Evolutionary conservation across 495 filamentous ascomycete genomes (phyloP), one percentile per base, ranked within the genome.

Genomic region (Cenococcum geophilum): DNA sequence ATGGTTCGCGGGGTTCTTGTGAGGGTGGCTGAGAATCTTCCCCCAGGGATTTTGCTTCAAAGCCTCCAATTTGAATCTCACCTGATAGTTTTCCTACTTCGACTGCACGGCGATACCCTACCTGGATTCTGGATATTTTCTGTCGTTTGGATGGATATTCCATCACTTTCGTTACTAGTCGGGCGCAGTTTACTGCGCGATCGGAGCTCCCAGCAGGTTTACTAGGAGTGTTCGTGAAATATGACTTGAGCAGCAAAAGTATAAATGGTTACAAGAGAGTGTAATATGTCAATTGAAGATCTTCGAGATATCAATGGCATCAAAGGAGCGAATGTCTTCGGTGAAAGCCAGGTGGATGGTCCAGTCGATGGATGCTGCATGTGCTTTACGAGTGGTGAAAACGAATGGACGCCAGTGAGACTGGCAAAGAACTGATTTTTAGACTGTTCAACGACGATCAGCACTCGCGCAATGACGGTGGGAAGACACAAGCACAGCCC

Each of bases 341-440:
- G 53, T 53, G 54, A 61, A 21, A 58, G 57, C 61, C 21, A 12
- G 47, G 11, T 54, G 9, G 54, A 54, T 58, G 34, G 55, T 68
- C 66, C 62, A 68, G 62, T 65, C 66, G 60, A 68, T 68, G 66
- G 62, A 65, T 63, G 53, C 58, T 40, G 59, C 18, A 25, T 34
- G 32, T 45, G 53, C 47, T 51, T 57, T 60, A 58, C 22, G 57
- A 64, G 61, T 11, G 61, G 58, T 36, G 51, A 58, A 57, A 68
- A 65, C 34, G 66, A 68, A 54, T 60, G 66, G 62, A 68, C 62
- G 58, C 66, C 66, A 65, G 62, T 51, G 2, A 34, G 43, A 36
- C 60, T 67, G 65, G 65, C 65, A 60, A 56, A 50, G 27, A 51
- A 68, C 57, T 56, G 64, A 50, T 51, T 51, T 57, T 61, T 43